Evolutionary conservation across 192 early-diverging fungal species (phyloP), one percentile per base, ranked within the genome.

Genomic region (Blastocladiella britannica): DNA sequence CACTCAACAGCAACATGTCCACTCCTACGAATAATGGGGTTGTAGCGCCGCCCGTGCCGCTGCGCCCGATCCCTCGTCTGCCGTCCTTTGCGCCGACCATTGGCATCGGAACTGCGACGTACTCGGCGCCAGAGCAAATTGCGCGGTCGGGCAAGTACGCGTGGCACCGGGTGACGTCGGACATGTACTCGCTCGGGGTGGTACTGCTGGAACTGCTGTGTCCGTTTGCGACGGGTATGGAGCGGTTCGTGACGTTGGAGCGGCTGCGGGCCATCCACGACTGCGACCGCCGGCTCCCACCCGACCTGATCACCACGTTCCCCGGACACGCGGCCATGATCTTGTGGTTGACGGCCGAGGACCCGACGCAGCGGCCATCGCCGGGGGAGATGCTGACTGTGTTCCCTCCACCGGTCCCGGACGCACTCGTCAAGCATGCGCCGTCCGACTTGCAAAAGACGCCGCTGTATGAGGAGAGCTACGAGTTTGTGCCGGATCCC

Each of bases 161-260:
- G 9, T 43, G 31, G 15, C 75, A 78, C 60, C 66, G 66, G 23
- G 57, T 60, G 47, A 65, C 65, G 59, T 61, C 79, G 4, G 95
- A 98, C 62, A 89, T 98, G 8, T 98, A 94, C 66, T 91, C 88
- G 5, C 67, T 94, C 9, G 95, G 95, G 3, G 93, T 98, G 43
- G 84, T 98, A 31, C 83, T 98, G 54, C 95, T 93, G 63, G 95
- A 98, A 70, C 69, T 98, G 52, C 83, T 83, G 65, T 84, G 86
- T 28, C 88, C 91, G 26, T 83, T 94, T 59, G 60, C 74, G 7
- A 94, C 95, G 0, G 74, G 70, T 0, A 95, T 96, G 90, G 95
- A 98, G 67, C 82, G 95, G 0, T 82, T 81, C 20, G 67, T 74
- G 26, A 74, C 75, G 3, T 57, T 96, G 25, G 57, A 70, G 37